These are phyloP conservation scores for Grammothele lineata DNA, from an alignment of 768 basidiomycete species.

Conservation along the genomic window DNA sequence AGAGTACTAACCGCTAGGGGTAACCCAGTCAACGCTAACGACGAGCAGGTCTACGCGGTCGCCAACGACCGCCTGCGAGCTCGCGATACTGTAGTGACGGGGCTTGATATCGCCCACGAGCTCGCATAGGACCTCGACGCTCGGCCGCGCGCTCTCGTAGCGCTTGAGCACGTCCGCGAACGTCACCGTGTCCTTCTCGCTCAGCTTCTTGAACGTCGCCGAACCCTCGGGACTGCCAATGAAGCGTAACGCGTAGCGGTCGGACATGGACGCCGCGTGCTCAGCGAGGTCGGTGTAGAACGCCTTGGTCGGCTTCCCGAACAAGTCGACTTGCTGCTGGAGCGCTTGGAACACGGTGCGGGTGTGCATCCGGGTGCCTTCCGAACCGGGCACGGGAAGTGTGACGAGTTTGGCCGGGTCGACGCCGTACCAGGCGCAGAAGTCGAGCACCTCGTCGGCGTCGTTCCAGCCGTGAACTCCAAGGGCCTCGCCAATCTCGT, in stretches of 20 bases:
- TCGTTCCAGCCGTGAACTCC: slow-evolving; percentile 99
- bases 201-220: slow-evolving; percentile 90
- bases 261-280: slow-evolving; percentile 64
- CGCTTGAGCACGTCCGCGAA: slow-evolving; percentile 82
- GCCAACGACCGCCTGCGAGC: slow-evolving; percentile 91
- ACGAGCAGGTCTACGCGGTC: slow-evolving; percentile 92
- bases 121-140: slow-evolving; percentile 82
- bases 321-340: slow-evolving; percentile 95
- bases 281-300: slow-evolving; percentile 88
- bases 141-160: slow-evolving; percentile 76
- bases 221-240: slow-evolving; percentile 91
- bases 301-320: slow-evolving; percentile 92
- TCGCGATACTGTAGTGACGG: slow-evolving; percentile 97
- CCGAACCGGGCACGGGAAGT: slow-evolving; percentile 61
- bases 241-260: slow-evolving; percentile 81
- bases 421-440: slow-evolving; percentile 90
- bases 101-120: slow-evolving; percentile 94
- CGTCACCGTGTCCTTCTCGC: slow-evolving; percentile 91
- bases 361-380: slow-evolving; percentile 73
- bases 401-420: slow-evolving; percentile 77
- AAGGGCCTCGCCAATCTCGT: slow-evolving; percentile 94
- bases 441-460: slow-evolving; percentile 77
- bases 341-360: slow-evolving; percentile 93
- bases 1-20: slow-evolving; percentile 69
- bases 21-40: slow-evolving; percentile 93